Percentiles rank a stretch among this genome's conserved stretches.
Evolutionary conservation across 2,329 filamentous ascomycete genomes (phyloP).

Genomic region (Botrytis hyacinthi): DNA sequence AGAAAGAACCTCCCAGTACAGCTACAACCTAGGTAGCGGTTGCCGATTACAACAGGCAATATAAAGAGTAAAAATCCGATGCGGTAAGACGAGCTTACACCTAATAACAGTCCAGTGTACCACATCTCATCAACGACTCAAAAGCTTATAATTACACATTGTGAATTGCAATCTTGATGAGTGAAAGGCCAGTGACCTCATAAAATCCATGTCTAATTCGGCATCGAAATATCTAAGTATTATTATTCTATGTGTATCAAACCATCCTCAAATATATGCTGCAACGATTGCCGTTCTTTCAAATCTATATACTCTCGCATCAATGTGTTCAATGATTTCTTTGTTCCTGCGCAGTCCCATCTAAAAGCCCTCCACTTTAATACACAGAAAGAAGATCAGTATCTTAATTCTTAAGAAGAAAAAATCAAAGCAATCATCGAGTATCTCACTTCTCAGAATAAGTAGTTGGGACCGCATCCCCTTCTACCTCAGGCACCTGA

Average conservation of each 20-base stretch:
- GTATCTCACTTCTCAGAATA: constrained; percentile 19
- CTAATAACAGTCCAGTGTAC: neutral
- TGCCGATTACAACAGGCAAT: neutral
- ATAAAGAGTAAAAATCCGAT: neutral
- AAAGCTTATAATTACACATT: neutral
- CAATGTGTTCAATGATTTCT: neutral
- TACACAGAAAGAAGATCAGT: constrained; percentile 13
- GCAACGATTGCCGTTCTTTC: neutral
- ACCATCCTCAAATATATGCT: neutral
- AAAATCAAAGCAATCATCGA: constrained; percentile 11
- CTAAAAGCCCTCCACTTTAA: constrained; percentile 15
- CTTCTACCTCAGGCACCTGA: neutral
- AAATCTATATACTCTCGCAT: neutral
- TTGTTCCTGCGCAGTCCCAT: neutral
- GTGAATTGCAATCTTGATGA: neutral
- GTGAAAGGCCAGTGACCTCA: no score
- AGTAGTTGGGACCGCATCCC: neutral
- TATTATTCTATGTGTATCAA: neutral
- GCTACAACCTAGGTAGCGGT: neutral
- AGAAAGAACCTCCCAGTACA: neutral
- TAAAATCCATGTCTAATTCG: neutral
- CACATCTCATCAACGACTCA: neutral
- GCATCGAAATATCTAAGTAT: neutral
- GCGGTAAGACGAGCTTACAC: neutral
- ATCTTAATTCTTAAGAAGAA: neutral